These are phyloP conservation scores for Cystoderma amianthinum DNA, from an alignment of 768 basidiomycete genomes.

Conservation along the genomic window DNA sequence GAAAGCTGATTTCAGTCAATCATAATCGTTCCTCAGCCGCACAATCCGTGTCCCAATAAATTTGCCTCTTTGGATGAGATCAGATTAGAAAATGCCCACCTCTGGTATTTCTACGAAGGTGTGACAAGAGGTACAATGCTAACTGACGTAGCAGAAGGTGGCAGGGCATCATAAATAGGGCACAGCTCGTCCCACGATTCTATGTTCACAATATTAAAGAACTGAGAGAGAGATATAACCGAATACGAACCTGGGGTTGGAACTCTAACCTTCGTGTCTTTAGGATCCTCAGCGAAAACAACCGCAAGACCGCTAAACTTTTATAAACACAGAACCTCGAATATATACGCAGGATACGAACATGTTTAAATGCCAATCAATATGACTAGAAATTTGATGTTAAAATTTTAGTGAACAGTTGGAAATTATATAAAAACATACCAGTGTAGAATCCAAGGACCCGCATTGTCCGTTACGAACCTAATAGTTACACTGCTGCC, in stretches of 20 bases:
- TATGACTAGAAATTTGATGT: slow-evolving; percentile 28
- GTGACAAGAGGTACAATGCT: slow-evolving; percentile 1
- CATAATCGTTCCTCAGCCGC: no score
- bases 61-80: no score
- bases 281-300: slow-evolving; percentile 29
- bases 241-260: slow-evolving; percentile 9
- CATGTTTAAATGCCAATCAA: slow-evolving; percentile 44
- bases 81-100: no score
- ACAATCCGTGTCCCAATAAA: no score
- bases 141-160: slow-evolving; percentile 5
- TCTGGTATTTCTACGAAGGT: not conserved
- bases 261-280: slow-evolving; percentile 2
- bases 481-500: slow-evolving; percentile 37
- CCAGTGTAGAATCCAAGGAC: slow-evolving; percentile 47
- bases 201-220: slow-evolving; percentile 3
- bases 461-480: slow-evolving; percentile 44
- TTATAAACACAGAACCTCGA: no score
- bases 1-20: no score
- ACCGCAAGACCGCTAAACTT: slow-evolving; percentile 27
- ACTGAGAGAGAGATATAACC: not conserved
- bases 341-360: slow-evolving; percentile 12
- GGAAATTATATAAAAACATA: slow-evolving; percentile 8
- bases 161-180: slow-evolving; percentile 21
- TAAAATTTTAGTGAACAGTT: no score
- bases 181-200: slow-evolving; percentile 28